These are phyloP conservation scores for Claviceps cyperi DNA, from an alignment of 2,329 filamentous ascomycete species.

Conservation along the genomic window DNA sequence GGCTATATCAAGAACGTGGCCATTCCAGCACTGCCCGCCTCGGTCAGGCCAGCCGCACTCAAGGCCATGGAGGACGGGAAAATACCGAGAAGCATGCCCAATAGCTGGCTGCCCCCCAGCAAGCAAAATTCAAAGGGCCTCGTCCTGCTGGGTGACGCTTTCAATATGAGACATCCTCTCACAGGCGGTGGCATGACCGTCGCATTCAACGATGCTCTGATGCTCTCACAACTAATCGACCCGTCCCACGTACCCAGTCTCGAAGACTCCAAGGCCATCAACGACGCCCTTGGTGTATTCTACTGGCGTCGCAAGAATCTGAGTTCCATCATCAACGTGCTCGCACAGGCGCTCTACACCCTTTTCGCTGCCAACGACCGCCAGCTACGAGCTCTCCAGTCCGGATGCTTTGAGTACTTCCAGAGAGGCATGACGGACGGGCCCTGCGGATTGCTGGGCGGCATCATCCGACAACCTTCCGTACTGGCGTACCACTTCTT, in stretches of 20 bases:
- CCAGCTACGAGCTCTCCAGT: conserved; percentile 66
- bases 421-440: conserved; percentile 59
- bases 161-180: conserved; percentile 98
- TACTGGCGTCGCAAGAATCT: conserved; percentile 78
- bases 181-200: conserved; percentile 98
- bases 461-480: conserved; percentile 61
- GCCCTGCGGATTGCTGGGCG: conserved; percentile 68
- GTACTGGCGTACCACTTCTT: conserved; percentile 90
- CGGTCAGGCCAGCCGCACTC: conserved; percentile 58
- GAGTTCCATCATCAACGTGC: conserved; percentile 85
- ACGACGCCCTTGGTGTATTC: conserved; percentile 56
- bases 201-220: conserved; percentile 78
- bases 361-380: conserved; percentile 77
- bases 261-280: conserved; percentile 49
- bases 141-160: conserved; percentile 77
- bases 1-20: conserved; percentile 69
- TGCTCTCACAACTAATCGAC: conserved; percentile 60
- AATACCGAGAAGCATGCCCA: conserved; percentile 78
- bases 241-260: conserved; percentile 56
- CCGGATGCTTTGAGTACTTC: conserved; percentile 90
- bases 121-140: conserved; percentile 45
- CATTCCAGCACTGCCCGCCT: conserved; percentile 59
- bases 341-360: conserved; percentile 85
- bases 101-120: conserved; percentile 76
- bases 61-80: conserved; percentile 64